Conservation (phyloP, 106 monocot species). For the Dendrobium catenatum region DNA sequence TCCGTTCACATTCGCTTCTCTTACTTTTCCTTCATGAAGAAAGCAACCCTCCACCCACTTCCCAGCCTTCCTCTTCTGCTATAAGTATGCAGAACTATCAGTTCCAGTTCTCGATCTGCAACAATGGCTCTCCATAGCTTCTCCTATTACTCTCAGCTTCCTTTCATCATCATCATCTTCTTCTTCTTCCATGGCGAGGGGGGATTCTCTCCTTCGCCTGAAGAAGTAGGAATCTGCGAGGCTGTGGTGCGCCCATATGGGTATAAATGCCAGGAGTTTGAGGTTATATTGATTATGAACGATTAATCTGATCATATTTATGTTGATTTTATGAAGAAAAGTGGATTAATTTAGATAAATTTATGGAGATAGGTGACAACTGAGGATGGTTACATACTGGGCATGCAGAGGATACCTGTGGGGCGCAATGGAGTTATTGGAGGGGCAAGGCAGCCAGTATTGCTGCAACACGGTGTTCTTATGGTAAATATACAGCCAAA, state of each 20-base stretch:
- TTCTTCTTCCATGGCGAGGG: background rate
- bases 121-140: background rate
- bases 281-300: constrained; percentile 11
- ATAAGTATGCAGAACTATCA: background rate
- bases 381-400: constrained; percentile 56
- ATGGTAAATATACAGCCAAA: constrained; percentile 27
- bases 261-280: constrained; percentile 35
- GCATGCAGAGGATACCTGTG: constrained; percentile 48
- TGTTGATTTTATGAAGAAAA: background rate
- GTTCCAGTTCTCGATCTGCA: background rate
- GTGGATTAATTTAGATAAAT: background rate
- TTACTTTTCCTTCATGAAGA: too few relatives aligned
- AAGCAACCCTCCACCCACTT: too few relatives aligned
- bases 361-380: constrained; percentile 33
- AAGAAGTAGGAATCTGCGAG: constrained; percentile 18
- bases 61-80: background rate
- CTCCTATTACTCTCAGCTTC: background rate
- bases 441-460: constrained; percentile 32
- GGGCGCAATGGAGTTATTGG: constrained; percentile 12
- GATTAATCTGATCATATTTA: too few relatives aligned
- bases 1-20: too few relatives aligned
- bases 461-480: constrained; percentile 56
- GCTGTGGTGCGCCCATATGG: constrained; percentile 17
- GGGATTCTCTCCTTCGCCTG: background rate
- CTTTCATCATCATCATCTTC: background rate